Base-by-base conservation (phyloP, 768 basidiomycete species). In the Podaxis sp. region DNA sequence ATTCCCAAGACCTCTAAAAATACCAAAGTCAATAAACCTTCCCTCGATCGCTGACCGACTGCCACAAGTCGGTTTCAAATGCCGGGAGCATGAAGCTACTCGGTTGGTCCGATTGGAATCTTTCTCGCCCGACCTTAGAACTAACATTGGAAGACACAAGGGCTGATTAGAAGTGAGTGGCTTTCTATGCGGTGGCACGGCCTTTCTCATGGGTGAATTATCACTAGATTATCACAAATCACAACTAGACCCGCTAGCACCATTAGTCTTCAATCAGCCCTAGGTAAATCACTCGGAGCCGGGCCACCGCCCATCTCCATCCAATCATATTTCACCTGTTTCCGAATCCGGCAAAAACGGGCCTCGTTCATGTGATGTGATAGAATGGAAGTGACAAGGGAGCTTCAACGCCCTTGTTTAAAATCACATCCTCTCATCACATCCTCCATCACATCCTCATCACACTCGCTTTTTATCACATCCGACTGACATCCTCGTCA, bases 351-450 rank as follows among this genome's bases (percentile, higher is more conserved):
- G 53, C 9, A 19, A 22, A 29, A 52, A 27, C 51, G 11, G 19
- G 51, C 27, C 51, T 52, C 51, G 27, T 52, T 52, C 15, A 9
- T 55, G 36, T 55, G 54, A 55, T 55, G 54, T 55, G 54, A 55
- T 40, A 55, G 19, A 22, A 55, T 27, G 25, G 24, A 27, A n/a
- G 54, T 17, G 37, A 55, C 25, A 15, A 15, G 17, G 13, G 13
- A 5, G 17, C 46, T 58, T 49, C 22, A 37, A 9, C 27, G 13
- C 46, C 43, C 47, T 57, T 46, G 25, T 29, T 8, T 29, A 50
- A 8, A 17, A 58, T 58, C 57, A 58, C 57, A 58, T 33, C 55
- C 36, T 43, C 17, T 29, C 22, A 57, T 57, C 56, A 57, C 56
- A 57, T n/a, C 53, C 29, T 38, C 17, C 36, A 50, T 50, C 49